A percentile compares a stretch with the other conserved stretches of the same genome.
Evolutionary conservation across 2,329 filamentous ascomycete genomes (phyloP).

Genomic region (Aciculosporium take): DNA sequence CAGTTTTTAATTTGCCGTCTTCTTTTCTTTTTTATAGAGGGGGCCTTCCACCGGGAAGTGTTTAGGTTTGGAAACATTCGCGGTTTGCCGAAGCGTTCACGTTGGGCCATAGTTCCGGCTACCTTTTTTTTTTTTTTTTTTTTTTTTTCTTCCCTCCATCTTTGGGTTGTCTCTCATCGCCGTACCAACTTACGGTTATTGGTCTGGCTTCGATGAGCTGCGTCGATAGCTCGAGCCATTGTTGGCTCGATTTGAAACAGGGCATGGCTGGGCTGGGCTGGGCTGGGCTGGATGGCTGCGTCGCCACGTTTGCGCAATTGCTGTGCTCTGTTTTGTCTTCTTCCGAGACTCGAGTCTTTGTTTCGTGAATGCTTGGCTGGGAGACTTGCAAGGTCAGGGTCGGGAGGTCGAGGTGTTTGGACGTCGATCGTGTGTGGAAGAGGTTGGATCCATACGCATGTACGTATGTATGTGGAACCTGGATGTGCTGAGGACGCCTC

Average conservation of each 20-base stretch:
- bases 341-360: neutral
- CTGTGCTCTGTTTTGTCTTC: neutral
- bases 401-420: neutral
- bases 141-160: neutral
- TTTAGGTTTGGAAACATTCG: too few relatives aligned
- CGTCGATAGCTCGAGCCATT: conserved; percentile 81
- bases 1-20: neutral
- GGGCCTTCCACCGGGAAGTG: too few relatives aligned
- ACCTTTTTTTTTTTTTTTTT: neutral
- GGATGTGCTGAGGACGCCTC: too few relatives aligned
- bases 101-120: too few relatives aligned
- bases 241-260: conserved; percentile 68
- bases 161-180: too few relatives aligned
- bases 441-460: too few relatives aligned
- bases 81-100: too few relatives aligned
- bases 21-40: neutral
- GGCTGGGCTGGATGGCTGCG: neutral
- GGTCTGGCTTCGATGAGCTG: conserved; percentile 79
- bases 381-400: neutral
- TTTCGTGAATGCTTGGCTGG: neutral
- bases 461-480: too few relatives aligned
- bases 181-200: conserved; percentile 49
- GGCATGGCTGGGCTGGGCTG: conserved; percentile 47
- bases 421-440: too few relatives aligned
- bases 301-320: neutral